These are phyloP conservation scores for Tetrapisispora pingtungensis DNA, from an alignment of 805 yeast species.

Conservation along the genomic window DNA sequence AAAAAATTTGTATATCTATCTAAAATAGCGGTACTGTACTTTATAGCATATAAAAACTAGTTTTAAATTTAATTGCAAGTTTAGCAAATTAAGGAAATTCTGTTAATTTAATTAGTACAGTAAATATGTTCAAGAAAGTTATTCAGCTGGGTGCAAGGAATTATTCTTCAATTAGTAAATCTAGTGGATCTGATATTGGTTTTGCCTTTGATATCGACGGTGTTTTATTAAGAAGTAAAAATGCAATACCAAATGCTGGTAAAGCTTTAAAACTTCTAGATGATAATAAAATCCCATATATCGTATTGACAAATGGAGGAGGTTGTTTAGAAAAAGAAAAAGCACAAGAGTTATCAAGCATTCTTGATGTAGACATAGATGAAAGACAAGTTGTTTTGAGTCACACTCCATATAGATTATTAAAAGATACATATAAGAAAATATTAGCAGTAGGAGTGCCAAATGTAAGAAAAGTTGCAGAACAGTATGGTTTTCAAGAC, in stretches of 20 bases:
- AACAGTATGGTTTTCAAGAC: conserved; percentile 64
- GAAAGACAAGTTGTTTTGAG: conserved; percentile 68
- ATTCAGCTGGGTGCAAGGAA: no score
- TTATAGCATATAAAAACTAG: no score
- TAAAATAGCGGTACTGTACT: no score
- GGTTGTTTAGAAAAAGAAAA: conserved; percentile 62
- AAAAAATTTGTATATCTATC: no score
- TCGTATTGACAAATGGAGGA: conserved; percentile 87
- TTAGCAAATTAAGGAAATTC: no score
- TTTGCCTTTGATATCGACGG: conserved; percentile 61
- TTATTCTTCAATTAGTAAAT: no score
- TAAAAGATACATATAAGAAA: conserved; percentile 43
- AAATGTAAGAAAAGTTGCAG: conserved; percentile 61
- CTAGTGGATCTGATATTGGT: conserved; percentile 5
- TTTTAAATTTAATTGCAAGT: no score
- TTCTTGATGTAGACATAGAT: conserved; percentile 36
- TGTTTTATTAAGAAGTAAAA: conserved; percentile 65
- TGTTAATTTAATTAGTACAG: no score
- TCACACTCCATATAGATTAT: conserved; percentile 73
- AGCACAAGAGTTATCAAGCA: conserved; percentile 39
- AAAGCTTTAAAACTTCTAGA: conserved; percentile 49
- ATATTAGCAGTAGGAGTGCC: conserved; percentile 77
- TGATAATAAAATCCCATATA: conserved; percentile 54
- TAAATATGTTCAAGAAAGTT: no score
- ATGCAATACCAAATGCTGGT: conserved; percentile 55